These are phyloP conservation scores for Lasiodiplodia sp. DNA, from an alignment of 2,329 filamentous ascomycete genomes.

Conservation along the genomic window DNA sequence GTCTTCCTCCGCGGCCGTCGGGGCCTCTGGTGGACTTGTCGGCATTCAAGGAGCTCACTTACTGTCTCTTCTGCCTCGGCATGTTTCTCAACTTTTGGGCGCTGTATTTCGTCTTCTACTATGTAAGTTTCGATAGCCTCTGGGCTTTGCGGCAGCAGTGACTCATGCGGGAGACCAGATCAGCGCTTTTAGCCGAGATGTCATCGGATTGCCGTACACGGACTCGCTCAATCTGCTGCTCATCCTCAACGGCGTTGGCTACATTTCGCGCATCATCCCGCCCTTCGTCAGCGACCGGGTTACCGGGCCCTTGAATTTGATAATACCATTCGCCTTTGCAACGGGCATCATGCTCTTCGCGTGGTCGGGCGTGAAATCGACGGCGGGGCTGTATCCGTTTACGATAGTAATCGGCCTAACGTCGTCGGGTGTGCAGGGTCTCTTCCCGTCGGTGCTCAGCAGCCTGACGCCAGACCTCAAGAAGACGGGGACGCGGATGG, in stretches of 20 bases:
- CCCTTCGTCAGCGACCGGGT: slow-evolving; percentile 64
- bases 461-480: slow-evolving; percentile 39
- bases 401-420: slow-evolving; percentile 42
- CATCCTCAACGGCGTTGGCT: slow-evolving; percentile 69
- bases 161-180: slow-evolving; percentile 21
- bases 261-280: slow-evolving; percentile 65
- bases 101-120: slow-evolving; percentile 32
- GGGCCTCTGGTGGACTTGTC: slow-evolving; percentile 41
- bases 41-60: slow-evolving; percentile 31
- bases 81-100: slow-evolving; percentile 32
- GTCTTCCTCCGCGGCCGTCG: slow-evolving; percentile 52
- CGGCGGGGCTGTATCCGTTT: slow-evolving; percentile 40
- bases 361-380: slow-evolving; percentile 42
- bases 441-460: slow-evolving; percentile 35
- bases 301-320: slow-evolving; percentile 30
- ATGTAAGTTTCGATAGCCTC: slow-evolving; percentile 23
- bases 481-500: slow-evolving; percentile 45
- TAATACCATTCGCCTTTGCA: slow-evolving; percentile 20
- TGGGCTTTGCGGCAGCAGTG: background rate
- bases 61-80: slow-evolving; percentile 29
- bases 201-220: slow-evolving; percentile 49
- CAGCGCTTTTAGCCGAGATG: slow-evolving; percentile 23
- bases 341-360: slow-evolving; percentile 34
- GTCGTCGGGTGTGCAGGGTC: slow-evolving; percentile 38
- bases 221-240: slow-evolving; percentile 67